Conservation (phyloP, 2,329 filamentous ascomycete species). For the Fusarium sp. region DNA sequence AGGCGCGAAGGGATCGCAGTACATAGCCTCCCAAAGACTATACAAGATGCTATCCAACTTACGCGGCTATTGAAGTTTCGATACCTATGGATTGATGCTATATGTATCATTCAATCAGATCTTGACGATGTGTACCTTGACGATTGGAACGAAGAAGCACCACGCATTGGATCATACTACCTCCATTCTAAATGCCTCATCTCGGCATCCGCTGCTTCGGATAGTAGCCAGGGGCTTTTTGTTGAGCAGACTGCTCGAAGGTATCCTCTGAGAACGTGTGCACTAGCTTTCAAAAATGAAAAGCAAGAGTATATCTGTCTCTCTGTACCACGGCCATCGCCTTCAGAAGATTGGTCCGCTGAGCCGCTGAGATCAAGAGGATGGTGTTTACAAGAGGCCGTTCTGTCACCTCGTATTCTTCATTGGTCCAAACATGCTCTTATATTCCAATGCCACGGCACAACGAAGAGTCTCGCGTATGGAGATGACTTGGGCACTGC, state of each 20-base stretch:
- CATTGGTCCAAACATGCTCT: not conserved
- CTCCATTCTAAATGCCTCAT: slow-evolving; percentile 9
- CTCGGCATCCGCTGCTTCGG: not conserved
- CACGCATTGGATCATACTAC: slow-evolving; percentile 15
- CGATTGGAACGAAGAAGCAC: slow-evolving; percentile 9
- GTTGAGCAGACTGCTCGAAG: not conserved
- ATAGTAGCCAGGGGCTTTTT: slow-evolving; percentile 8
- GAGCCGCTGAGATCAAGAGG: not conserved
- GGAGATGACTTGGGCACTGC: not conserved
- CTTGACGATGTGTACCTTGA: not conserved
- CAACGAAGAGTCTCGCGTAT: not conserved
- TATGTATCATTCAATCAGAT: slow-evolving; percentile 7
- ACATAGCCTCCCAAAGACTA: not conserved
- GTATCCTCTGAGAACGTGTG: not conserved
- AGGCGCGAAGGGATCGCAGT: not conserved
- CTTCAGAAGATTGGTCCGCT: not conserved
- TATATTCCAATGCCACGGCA: not conserved
- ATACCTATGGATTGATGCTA: slow-evolving; percentile 8
- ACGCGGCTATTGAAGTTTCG: not conserved
- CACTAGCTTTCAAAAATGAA: not conserved
- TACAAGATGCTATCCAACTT: not conserved
- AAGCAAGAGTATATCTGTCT: not conserved
- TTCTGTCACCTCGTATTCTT: not conserved
- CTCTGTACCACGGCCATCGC: not conserved
- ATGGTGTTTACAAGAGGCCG: not conserved